Base-by-base conservation (phyloP, 305 asterid species). In the Fraxinus platypoda region DNA sequence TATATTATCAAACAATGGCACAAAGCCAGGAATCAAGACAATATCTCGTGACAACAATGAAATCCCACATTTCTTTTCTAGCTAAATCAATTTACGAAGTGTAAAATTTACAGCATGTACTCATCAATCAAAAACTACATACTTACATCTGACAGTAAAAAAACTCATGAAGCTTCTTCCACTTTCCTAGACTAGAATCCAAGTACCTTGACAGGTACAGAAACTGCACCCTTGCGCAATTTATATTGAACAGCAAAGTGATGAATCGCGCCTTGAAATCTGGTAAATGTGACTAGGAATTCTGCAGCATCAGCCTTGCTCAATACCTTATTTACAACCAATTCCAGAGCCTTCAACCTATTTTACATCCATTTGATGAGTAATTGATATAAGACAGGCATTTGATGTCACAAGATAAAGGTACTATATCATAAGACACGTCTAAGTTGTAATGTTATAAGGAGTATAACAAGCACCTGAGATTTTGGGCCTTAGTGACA, bases 271-370 rank as follows among this genome's bases (percentile, higher is more conserved):
- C 92, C 94, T 74, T 94, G 97, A 85, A 95, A 88, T 43, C 90
- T 91, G 26, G 89, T 87, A 82, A 94, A 94, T 34, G 93, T 92
- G 49, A 90, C 93, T 38, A 95, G 83, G 78, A 95, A 95, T 35
- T 94, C 97, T 13, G 97, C 99, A 25, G 97, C 99, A 80, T 91
- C 96, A 34, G 89, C 88, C 85, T 90, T 92, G 87, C 88, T 82
- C 77, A 93, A n/a, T 85, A 95, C 91, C 80, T 90, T 92, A 89
- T 90, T 87, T 76, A 93, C 90, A 33, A 89, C 93, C 88, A 88
- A 57, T 35, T 91, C 93, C 80, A 94, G 31, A 62, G 94, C 90
- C 86, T 90, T 93, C n/a, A 87, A 79, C 91, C 98, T 92, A 89
- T 71, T 23, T 11, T n/a, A 64, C 9, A 57, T 38, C 49, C 33